A percentile compares a stretch with the other conserved stretches of the same genome.
phyloP scores from a whole-genome alignment of 805 yeast species.

The Suhomyces vadensis region DNA sequence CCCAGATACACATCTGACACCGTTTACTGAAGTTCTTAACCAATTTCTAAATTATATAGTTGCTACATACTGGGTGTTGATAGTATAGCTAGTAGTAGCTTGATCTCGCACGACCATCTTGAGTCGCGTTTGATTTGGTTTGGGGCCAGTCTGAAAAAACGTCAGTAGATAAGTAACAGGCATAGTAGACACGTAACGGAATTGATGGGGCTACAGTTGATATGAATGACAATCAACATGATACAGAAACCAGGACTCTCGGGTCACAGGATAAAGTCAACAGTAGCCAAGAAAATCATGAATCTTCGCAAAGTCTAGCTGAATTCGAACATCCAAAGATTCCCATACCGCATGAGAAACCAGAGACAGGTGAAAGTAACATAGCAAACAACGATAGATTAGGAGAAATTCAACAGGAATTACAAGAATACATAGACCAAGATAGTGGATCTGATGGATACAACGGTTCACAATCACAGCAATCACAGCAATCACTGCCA shows the following conservation, averaged over 20 bases:
- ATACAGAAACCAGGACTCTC: not conserved
- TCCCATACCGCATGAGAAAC: too few relatives aligned
- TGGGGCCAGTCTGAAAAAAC: not conserved
- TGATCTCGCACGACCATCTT: conserved; percentile 2
- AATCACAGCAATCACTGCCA: too few relatives aligned
- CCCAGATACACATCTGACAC: too few relatives aligned
- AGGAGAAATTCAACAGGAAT: conserved; percentile 3
- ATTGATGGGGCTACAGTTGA: not conserved
- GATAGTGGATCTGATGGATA: not conserved
- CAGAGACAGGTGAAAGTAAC: not conserved
- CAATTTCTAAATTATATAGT: too few relatives aligned
- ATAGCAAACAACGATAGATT: not conserved
- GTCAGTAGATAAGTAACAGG: not conserved
- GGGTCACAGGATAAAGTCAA: not conserved
- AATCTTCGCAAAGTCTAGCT: not conserved
- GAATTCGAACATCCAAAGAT: too few relatives aligned
- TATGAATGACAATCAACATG: not conserved
- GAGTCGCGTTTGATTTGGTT: conserved; percentile 1
- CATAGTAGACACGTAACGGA: not conserved
- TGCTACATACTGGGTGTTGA: too few relatives aligned
- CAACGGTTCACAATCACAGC: too few relatives aligned
- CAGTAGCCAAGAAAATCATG: not conserved
- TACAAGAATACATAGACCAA: not conserved
- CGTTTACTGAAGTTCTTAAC: too few relatives aligned
- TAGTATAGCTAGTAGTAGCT: too few relatives aligned